Conservation (phyloP, 1,139 yeast genomes). For the Hyphopichia burtonii region DNA sequence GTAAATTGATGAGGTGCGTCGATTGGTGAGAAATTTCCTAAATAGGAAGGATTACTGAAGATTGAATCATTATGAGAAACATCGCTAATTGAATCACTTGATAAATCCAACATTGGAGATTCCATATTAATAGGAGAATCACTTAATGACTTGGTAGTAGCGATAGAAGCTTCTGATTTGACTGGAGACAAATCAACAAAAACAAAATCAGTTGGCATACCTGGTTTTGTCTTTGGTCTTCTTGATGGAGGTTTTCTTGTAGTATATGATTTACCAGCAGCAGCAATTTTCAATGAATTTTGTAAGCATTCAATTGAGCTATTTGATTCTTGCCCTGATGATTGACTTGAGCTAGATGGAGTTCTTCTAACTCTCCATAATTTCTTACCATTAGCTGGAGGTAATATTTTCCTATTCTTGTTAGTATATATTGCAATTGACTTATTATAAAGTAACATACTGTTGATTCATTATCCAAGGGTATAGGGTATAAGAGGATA, state of each 20-base stretch:
- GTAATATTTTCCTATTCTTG: conserved; percentile 21
- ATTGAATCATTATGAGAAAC: conserved; percentile 7
- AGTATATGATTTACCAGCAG: conserved; percentile 29
- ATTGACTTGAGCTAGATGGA: conserved; percentile 16
- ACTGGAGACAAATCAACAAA: conserved; percentile 56
- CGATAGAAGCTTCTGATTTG: conserved; percentile 26
- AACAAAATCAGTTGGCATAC: conserved; percentile 52
- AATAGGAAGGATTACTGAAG: conserved; percentile 4
- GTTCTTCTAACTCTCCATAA: conserved; percentile 48
- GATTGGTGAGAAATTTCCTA: not conserved
- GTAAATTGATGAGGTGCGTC: conserved; percentile 1
- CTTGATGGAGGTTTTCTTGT: conserved; percentile 47
- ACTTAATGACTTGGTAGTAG: conserved; percentile 4
- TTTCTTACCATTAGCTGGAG: conserved; percentile 50
- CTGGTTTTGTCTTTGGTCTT: conserved; percentile 53
- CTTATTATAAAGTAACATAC: conserved; percentile 2
- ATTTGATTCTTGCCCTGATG: conserved; percentile 15
- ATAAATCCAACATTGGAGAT: conserved; percentile 2
- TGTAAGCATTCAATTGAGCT: conserved; percentile 40
- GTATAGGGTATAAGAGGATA: conserved; percentile 1
- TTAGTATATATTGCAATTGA: too few relatives aligned
- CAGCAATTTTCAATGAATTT: conserved; percentile 44
- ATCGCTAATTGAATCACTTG: conserved; percentile 3
- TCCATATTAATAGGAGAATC: conserved; percentile 5
- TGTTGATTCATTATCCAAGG: conserved; percentile 3